Conservation (phyloP, 1,284 basidiomycete species). For the Ceratobasidium theobromae region DNA sequence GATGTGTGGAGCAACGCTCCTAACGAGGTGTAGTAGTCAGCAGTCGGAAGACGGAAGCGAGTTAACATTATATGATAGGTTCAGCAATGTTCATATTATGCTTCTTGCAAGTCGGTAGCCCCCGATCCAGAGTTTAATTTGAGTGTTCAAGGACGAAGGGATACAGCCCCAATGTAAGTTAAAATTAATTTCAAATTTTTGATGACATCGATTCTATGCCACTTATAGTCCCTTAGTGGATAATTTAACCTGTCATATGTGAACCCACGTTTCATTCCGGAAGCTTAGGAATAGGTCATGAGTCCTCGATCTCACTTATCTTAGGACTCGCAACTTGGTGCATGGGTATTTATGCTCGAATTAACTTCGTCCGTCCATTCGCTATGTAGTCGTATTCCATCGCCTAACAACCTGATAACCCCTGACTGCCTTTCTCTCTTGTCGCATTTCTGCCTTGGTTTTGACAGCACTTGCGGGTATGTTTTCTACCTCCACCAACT, state of each 20-base stretch:
- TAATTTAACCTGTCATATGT: too few species aligned
- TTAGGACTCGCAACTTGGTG: too few species aligned
- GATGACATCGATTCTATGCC: too few species aligned
- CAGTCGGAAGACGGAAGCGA: not conserved
- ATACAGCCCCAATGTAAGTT: not conserved
- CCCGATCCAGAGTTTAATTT: not conserved
- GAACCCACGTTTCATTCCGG: too few species aligned
- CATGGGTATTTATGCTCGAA: too few species aligned
- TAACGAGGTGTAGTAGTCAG: not conserved
- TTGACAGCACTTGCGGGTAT: slow-evolving; percentile 64
- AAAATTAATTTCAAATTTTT: not conserved
- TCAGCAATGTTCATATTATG: not conserved
- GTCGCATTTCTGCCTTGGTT: slow-evolving; percentile 63
- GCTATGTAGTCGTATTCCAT: slow-evolving; percentile 24
- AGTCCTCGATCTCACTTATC: too few species aligned
- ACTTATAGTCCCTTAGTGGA: too few species aligned
- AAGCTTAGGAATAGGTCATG: too few species aligned
- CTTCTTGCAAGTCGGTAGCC: too few species aligned
- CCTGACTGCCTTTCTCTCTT: slow-evolving; percentile 60
- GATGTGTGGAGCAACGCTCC: slow-evolving; percentile 4
- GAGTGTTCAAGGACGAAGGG: not conserved
- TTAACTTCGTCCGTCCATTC: too few species aligned
- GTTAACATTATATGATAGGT: not conserved
- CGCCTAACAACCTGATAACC: slow-evolving; percentile 61
- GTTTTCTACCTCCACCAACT: slow-evolving; percentile 83